phyloP scores from a whole-genome alignment of 2,329 filamentous ascomycete genomes.

The Penicillium decumbens region DNA sequence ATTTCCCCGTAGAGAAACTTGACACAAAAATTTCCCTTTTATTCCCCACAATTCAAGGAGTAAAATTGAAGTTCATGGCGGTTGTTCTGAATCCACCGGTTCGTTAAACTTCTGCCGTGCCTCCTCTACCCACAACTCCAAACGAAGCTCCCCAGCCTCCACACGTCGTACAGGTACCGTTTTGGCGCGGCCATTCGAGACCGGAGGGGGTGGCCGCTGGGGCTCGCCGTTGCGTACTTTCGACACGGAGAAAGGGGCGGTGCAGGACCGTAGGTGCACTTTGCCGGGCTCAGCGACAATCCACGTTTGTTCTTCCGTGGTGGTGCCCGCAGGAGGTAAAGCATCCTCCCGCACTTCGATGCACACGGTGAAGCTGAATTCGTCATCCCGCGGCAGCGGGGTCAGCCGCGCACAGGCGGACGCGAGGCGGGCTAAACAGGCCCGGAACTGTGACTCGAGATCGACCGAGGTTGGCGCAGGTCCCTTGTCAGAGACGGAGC shows the following conservation, averaged over 20 bases:
- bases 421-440: conserved; percentile 43
- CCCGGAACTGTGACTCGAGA: conserved; percentile 48
- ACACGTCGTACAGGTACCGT: conserved; percentile 60
- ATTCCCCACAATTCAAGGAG: neutral
- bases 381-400: conserved; percentile 43
- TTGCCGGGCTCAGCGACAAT: conserved; percentile 54
- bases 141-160: conserved; percentile 60
- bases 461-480: conserved; percentile 36
- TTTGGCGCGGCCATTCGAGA: conserved; percentile 48
- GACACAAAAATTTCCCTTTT: conserved; percentile 13
- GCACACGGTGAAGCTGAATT: conserved; percentile 48
- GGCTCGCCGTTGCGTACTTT: conserved; percentile 36
- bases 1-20: conserved; percentile 9
- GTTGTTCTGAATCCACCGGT: conserved; percentile 37
- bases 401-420: conserved; percentile 43
- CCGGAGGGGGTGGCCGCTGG: conserved; percentile 31
- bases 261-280: conserved; percentile 37
- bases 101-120: conserved; percentile 51
- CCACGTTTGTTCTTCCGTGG: conserved; percentile 54
- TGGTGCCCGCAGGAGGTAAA: conserved; percentile 45
- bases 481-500: conserved; percentile 25
- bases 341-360: conserved; percentile 47
- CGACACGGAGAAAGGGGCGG: conserved; percentile 39
- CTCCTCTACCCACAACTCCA: conserved; percentile 69
- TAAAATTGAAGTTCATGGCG: conserved; percentile 27